Evolutionary conservation across 1,284 basidiomycete species (phyloP).

Genomic region (Ustilago sp.): DNA sequence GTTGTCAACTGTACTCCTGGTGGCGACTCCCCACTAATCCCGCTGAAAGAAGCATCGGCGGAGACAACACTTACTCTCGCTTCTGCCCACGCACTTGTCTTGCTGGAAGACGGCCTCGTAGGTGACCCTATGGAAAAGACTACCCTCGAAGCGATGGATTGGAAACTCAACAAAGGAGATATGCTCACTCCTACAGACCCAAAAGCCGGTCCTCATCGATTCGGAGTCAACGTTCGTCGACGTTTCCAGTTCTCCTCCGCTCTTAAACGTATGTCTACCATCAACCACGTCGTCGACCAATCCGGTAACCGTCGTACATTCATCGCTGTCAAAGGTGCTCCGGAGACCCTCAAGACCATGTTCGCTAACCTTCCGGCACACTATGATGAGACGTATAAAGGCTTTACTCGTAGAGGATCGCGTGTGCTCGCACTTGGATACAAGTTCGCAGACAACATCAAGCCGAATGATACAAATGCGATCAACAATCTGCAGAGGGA

Average conservation of each 20-base stretch:
- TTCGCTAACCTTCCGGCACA: constrained; percentile 60
- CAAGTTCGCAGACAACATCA: constrained; percentile 57
- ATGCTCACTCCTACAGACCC: constrained; percentile 44
- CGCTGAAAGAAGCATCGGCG: constrained; percentile 80
- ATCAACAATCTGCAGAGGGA: constrained; percentile 62
- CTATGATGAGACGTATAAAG: constrained; percentile 68
- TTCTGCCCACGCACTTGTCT: constrained; percentile 92
- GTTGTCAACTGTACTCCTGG: constrained; percentile 56
- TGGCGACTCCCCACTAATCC: constrained; percentile 73
- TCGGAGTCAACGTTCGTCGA: constrained; percentile 58
- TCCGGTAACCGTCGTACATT: constrained; percentile 50
- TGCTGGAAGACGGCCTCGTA: constrained; percentile 89
- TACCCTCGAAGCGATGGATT: constrained; percentile 89
- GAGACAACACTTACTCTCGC: constrained; percentile 90
- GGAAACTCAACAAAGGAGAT: constrained; percentile 83
- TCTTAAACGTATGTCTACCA: constrained; percentile 68
- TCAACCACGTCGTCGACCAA: constrained; percentile 57
- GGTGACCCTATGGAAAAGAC: constrained; percentile 99
- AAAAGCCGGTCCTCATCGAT: constrained; percentile 45
- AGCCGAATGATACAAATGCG: constrained; percentile 30
- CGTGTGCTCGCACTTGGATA: constrained; percentile 68
- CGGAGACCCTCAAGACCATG: constrained; percentile 67
- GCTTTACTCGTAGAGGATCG: constrained; percentile 66
- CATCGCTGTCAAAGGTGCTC: constrained; percentile 67
- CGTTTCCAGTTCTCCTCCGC: constrained; percentile 69